Evolutionary conservation across 1,284 basidiomycete genomes (phyloP).

Genomic region (Moesziomyces aphidis): DNA sequence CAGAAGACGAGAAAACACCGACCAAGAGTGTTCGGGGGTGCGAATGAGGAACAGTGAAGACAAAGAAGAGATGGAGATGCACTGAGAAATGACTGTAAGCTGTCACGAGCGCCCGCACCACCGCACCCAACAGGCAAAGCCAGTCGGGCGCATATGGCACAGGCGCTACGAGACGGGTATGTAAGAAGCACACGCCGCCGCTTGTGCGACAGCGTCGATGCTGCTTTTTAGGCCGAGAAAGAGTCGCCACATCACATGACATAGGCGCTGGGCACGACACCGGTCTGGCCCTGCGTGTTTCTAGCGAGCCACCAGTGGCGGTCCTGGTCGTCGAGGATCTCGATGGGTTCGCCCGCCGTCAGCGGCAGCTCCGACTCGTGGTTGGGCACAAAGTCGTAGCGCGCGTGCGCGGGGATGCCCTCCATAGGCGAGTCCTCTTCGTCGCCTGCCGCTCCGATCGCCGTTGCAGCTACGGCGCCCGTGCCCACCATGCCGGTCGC

Average conservation of each 20-base stretch:
- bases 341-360: slow-evolving; percentile 57
- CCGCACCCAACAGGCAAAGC: background rate
- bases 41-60: background rate
- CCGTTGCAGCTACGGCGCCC: slow-evolving; percentile 73
- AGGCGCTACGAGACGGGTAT: background rate
- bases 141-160: background rate
- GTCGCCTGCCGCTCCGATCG: slow-evolving; percentile 22
- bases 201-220: background rate
- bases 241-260: slow-evolving; percentile 39
- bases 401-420: slow-evolving; percentile 59
- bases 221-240: background rate
- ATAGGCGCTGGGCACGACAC: slow-evolving; percentile 61
- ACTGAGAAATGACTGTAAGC: background rate
- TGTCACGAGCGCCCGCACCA: background rate
- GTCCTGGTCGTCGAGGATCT: slow-evolving; percentile 60
- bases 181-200: background rate
- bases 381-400: slow-evolving; percentile 62
- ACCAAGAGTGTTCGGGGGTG: background rate
- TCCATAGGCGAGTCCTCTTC: slow-evolving; percentile 44
- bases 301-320: slow-evolving; percentile 62
- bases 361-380: slow-evolving; percentile 58
- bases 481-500: slow-evolving; percentile 14
- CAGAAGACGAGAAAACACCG: too few relatives aligned
- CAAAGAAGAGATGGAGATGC: background rate
- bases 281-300: slow-evolving; percentile 50